phyloP scores from a whole-genome alignment of 495 filamentous ascomycete genomes.

The Xylaria bambusicola region DNA sequence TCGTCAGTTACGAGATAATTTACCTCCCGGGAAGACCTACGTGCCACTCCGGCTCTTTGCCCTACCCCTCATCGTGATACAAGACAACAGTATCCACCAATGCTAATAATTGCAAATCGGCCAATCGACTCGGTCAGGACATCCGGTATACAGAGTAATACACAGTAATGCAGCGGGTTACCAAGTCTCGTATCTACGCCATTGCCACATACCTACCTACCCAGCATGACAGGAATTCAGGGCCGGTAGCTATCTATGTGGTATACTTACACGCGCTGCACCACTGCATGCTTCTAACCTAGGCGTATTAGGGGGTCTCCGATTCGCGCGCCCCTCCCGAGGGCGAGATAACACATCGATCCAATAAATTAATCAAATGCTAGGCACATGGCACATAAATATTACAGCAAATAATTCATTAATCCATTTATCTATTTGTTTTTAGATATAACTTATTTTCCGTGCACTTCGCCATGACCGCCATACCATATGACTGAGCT shows the following conservation, averaged over 20 bases:
- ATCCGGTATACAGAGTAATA: background rate
- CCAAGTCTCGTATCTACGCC: conserved; percentile 14
- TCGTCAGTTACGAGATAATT: background rate
- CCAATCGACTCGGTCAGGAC: conserved; percentile 2
- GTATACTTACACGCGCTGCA: background rate
- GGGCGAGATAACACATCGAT: background rate
- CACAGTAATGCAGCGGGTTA: background rate
- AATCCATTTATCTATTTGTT: too few relatives aligned
- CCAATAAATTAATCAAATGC: background rate
- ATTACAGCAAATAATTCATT: background rate
- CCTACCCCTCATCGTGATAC: background rate
- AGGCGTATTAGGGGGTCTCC: background rate
- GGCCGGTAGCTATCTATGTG: conserved; percentile 13
- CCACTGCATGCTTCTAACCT: conserved; percentile 4
- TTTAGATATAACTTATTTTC: background rate
- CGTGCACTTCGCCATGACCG: background rate
- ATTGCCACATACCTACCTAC: conserved; percentile 5
- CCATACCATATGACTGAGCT: background rate
- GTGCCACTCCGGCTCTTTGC: background rate
- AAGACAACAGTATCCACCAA: too few relatives aligned
- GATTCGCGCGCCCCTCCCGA: conserved; percentile 1
- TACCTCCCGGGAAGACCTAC: background rate
- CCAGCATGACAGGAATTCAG: conserved; percentile 11
- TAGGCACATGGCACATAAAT: background rate
- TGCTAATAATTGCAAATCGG: conserved; percentile 3